Evolutionary conservation across 192 early-diverging fungal species (phyloP), one percentile per base, ranked within the genome.

Genomic region (Coemansia sp.): DNA sequence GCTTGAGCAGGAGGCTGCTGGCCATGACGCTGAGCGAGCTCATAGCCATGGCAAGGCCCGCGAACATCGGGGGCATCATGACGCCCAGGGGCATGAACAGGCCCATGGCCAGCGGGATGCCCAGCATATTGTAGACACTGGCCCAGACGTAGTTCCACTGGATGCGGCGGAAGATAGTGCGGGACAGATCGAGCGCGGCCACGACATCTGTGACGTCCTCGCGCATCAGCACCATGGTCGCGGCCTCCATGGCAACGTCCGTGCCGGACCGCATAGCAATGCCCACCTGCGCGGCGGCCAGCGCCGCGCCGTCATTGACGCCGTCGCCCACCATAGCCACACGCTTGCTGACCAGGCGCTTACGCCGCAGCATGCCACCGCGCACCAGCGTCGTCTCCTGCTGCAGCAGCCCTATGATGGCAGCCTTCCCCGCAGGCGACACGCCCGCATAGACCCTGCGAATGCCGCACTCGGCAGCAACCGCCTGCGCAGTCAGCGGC

Each of bases 291-390:
- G 92, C 85, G 9, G 87, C 86, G 0, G 94, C 95, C 61, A 99
- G 76, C 9, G 94, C 92, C 21, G 94, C 94, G 8, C 94, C 93
- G 66, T 99, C 97, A 66, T 99, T 99, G 72, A 96, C 90, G 39
- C 97, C 97, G 73, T 99, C 97, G 14, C 97, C 97, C 2, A 97
- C 91, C 93, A 98, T 95, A 5, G 95, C 97, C 63, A 88, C 73
- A 14, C 85, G 82, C 67, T 72, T 70, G 3, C 12, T 19, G 10
- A 23, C 46, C 4, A 66, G 23, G 7, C 25, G 45, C 21, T 17
- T 34, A 17, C 68, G 44, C 23, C 45, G 19, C 29, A 75, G 19
- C 32, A 67, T 14, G 17, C 72, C 34, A 1, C 37, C 44, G 34
- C 48, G 65, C 31, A 29, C 38, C 34, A 74, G 57, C 11, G 70